Percentiles rank a stretch among this genome's conserved stretches.
These are phyloP conservation scores for Trichoderma guizhouense DNA, from an alignment of 2,329 filamentous ascomycete genomes.

Conservation along the genomic window DNA sequence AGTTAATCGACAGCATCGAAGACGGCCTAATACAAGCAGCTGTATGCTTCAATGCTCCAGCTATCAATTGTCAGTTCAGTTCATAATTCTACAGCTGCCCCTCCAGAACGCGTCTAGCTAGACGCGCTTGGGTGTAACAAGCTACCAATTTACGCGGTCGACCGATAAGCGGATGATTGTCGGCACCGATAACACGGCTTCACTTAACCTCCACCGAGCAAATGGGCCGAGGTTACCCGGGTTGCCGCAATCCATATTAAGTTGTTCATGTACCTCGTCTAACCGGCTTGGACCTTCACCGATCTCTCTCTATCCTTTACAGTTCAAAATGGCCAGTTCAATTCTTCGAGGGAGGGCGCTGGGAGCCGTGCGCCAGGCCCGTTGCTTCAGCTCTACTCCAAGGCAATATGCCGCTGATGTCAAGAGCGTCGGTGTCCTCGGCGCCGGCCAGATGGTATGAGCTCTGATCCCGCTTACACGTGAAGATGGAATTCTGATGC, in stretches of 20 bases:
- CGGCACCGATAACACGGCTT: slow-evolving; percentile 18
- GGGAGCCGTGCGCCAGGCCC: slow-evolving; percentile 38
- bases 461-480: slow-evolving; percentile 23
- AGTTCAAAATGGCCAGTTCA: slow-evolving; percentile 37
- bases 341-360: slow-evolving; percentile 38
- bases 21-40: not conserved
- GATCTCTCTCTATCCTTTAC: not conserved
- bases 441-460: slow-evolving; percentile 90
- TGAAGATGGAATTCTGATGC: slow-evolving; percentile 21
- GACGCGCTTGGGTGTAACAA: slow-evolving; percentile 23
- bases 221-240: slow-evolving; percentile 45
- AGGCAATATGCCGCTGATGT: slow-evolving; percentile 65
- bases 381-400: slow-evolving; percentile 68
- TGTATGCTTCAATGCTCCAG: not conserved
- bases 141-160: slow-evolving; percentile 16
- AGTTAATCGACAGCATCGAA: not conserved
- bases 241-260: slow-evolving; percentile 18
- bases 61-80: not conserved
- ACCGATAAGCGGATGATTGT: slow-evolving; percentile 20
- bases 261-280: not conserved
- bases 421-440: slow-evolving; percentile 85
- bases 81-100: not conserved
- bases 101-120: slow-evolving; percentile 22
- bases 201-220: slow-evolving; percentile 16
- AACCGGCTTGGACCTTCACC: not conserved